Conservation (phyloP, 2,329 filamentous ascomycete species). For the Ilyonectria mors-panacis region DNA sequence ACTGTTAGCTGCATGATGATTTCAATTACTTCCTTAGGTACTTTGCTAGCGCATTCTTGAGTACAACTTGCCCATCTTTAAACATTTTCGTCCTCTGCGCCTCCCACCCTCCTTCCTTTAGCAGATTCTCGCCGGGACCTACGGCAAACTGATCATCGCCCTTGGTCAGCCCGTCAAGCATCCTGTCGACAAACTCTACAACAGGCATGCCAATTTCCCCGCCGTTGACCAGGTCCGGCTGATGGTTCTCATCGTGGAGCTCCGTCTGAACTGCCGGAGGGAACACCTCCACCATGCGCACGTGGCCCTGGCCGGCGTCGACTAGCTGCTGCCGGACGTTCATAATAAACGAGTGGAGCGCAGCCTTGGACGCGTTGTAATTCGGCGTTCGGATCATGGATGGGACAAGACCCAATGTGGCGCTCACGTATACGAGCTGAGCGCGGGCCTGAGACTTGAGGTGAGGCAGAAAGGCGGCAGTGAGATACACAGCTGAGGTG, state of each 20-base stretch:
- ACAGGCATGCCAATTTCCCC: constrained; percentile 56
- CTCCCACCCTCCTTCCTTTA: constrained; percentile 46
- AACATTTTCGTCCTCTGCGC: constrained; percentile 36
- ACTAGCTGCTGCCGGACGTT: constrained; percentile 42
- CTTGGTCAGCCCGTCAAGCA: constrained; percentile 40
- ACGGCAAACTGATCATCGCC: constrained; percentile 47
- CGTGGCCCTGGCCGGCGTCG: constrained; percentile 16
- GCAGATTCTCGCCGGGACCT: constrained; percentile 38
- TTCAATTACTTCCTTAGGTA: constrained; percentile 28
- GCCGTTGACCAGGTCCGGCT: constrained; percentile 45
- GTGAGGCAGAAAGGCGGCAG: constrained; percentile 48
- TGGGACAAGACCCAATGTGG: constrained; percentile 42
- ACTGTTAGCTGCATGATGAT: background rate
- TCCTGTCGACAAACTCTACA: constrained; percentile 59
- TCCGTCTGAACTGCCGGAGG: constrained; percentile 50
- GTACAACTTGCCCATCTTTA: constrained; percentile 25
- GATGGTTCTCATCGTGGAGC: constrained; percentile 46
- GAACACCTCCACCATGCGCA: constrained; percentile 48
- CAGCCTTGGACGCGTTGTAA: constrained; percentile 49
- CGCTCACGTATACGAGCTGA: constrained; percentile 45
- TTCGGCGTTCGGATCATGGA: constrained; percentile 45
- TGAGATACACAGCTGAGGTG: constrained; percentile 46
- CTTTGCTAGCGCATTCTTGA: constrained; percentile 31
- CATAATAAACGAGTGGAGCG: constrained; percentile 46
- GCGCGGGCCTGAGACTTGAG: constrained; percentile 34